Percentiles rank a stretch among this genome's conserved stretches.
These are phyloP conservation scores for Vanderwaltozyma tropicalis DNA, from an alignment of 805 yeast genomes.

Conservation along the genomic window DNA sequence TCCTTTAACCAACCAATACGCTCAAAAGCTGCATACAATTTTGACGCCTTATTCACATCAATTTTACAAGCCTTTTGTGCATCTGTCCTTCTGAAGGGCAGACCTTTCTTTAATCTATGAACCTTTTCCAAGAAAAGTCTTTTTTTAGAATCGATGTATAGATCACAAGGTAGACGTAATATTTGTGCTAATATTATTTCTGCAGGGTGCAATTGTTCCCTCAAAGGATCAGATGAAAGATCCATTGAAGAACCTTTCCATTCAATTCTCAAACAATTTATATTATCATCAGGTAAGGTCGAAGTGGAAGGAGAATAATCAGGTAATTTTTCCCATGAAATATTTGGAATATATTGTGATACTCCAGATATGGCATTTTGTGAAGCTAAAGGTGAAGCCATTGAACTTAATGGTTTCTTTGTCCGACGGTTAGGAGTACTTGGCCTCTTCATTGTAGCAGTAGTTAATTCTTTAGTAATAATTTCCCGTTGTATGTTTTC, in stretches of 20 bases:
- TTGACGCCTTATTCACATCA: conserved; percentile 89
- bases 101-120: conserved; percentile 49
- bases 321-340: conserved; percentile 57
- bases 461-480: neutral
- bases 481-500: conserved; percentile 1
- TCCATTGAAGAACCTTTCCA: conserved; percentile 99
- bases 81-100: conserved; percentile 88
- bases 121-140: conserved; percentile 84
- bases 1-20: conserved; percentile 87
- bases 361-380: conserved; percentile 14
- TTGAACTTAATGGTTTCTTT: conserved; percentile 8
- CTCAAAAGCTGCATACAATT: conserved; percentile 81
- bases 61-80: conserved; percentile 95
- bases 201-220: conserved; percentile 72
- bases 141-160: conserved; percentile 69
- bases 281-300: conserved; percentile 51
- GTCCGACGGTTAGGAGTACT: neutral
- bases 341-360: conserved; percentile 29
- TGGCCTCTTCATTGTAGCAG: conserved; percentile 5
- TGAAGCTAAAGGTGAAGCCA: conserved; percentile 21
- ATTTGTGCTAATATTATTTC: conserved; percentile 76
- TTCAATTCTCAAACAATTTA: conserved; percentile 70
- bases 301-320: conserved; percentile 65
- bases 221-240: conserved; percentile 62
- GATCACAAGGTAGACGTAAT: conserved; percentile 73